Percentiles rank a stretch among this genome's conserved stretches.
Evolutionary conservation across 805 yeast species (phyloP).

Genomic region (Kluyveromyces lactis): DNA sequence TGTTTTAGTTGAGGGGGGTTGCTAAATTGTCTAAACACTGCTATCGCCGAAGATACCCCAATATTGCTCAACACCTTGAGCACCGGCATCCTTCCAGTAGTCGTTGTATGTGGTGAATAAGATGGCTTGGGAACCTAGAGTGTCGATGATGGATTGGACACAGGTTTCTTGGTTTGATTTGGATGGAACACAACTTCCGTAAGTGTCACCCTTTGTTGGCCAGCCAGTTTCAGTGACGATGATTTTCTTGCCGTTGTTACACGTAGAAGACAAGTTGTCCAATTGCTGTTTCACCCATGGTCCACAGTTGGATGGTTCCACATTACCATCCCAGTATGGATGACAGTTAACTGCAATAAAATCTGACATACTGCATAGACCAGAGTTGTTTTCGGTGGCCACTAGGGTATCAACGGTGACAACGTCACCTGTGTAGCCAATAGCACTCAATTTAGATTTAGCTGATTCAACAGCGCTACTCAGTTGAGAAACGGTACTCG

Average conservation of each 20-base stretch:
- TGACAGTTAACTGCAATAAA: constrained; percentile 74
- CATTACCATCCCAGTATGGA: constrained; percentile 59
- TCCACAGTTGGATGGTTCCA: constrained; percentile 59
- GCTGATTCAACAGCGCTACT: constrained; percentile 51
- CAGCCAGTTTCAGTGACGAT: constrained; percentile 75
- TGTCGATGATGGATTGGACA: constrained; percentile 47
- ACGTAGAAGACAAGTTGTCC: constrained; percentile 38
- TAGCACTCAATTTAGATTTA: constrained; percentile 40
- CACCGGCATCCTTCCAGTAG: constrained; percentile 77
- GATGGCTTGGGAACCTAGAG: constrained; percentile 49
- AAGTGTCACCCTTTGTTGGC: constrained; percentile 57
- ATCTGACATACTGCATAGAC: constrained; percentile 62
- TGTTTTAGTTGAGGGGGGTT: too few species aligned
- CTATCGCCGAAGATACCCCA: constrained; percentile 49
- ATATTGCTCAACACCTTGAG: constrained; percentile 69
- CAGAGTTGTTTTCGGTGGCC: constrained; percentile 46
- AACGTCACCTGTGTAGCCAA: constrained; percentile 64
- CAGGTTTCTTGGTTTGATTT: constrained; percentile 59
- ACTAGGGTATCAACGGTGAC: constrained; percentile 80
- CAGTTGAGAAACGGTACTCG: constrained; percentile 45
- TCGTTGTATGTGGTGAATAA: constrained; percentile 70
- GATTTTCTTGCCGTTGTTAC: constrained; percentile 40
- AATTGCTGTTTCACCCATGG: constrained; percentile 52
- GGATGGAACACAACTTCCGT: constrained; percentile 62
- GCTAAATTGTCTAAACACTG: background rate